Percentiles rank a stretch among this genome's conserved stretches.
These are phyloP conservation scores for Amauroascus verrucosus DNA, from an alignment of 2,329 filamentous ascomycete species.

Conservation along the genomic window DNA sequence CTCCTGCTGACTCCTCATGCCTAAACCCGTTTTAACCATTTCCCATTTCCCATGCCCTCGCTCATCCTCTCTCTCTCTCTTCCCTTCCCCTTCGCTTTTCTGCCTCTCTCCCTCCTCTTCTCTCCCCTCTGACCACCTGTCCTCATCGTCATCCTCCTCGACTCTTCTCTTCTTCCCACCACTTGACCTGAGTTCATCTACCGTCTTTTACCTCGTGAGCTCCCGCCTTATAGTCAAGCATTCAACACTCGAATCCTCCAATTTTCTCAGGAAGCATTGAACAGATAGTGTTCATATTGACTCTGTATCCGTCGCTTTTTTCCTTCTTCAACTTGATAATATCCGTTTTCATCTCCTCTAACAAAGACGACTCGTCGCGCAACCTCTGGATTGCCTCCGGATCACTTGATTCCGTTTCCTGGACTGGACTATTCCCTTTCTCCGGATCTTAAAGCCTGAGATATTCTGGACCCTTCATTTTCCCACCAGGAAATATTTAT, in stretches of 20 bases:
- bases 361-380: neutral
- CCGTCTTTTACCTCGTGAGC: no score
- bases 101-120: slow-evolving; percentile 23
- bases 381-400: neutral
- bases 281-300: neutral
- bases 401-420: neutral
- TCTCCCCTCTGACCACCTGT: slow-evolving; percentile 17
- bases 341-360: neutral
- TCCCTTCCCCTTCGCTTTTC: slow-evolving; percentile 22
- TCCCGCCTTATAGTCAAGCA: no score
- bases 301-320: neutral
- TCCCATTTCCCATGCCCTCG: slow-evolving; percentile 24
- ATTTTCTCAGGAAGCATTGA: neutral
- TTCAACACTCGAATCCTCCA: no score
- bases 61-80: slow-evolving; percentile 23
- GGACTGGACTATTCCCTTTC: slow-evolving; percentile 2
- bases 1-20: slow-evolving; percentile 19
- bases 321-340: neutral
- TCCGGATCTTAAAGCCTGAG: neutral
- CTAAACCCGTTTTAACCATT: slow-evolving; percentile 8
- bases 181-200: slow-evolving; percentile 9
- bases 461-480: neutral
- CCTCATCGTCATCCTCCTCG: slow-evolving; percentile 16
- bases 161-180: slow-evolving; percentile 11
- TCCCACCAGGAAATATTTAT: neutral